Percentiles rank a stretch among this genome's conserved stretches.
Evolutionary conservation across 495 filamentous ascomycete species (phyloP).

Genomic region (Bryoglossum gracile): DNA sequence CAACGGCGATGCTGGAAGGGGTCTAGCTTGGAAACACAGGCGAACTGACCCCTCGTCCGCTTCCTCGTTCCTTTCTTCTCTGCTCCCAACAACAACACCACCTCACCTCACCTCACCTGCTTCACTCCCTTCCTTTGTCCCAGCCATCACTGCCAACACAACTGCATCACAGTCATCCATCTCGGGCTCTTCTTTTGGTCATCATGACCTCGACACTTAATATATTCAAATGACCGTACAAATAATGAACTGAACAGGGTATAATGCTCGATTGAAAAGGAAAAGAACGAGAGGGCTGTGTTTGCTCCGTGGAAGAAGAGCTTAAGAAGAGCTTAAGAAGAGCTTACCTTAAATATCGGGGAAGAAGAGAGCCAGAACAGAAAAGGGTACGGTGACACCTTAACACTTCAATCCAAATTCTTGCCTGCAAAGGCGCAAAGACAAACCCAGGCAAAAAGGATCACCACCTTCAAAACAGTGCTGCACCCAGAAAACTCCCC

Average conservation of each 20-base stretch:
- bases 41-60: too few relatives aligned
- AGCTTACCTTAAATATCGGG: slow-evolving; percentile 10
- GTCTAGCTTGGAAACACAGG: too few relatives aligned
- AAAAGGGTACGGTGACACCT: slow-evolving; percentile 26
- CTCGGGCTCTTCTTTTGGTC: slow-evolving; percentile 7
- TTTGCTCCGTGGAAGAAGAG: slow-evolving; percentile 16
- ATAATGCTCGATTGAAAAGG: slow-evolving; percentile 22
- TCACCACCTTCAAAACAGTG: slow-evolving; percentile 3
- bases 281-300: slow-evolving; percentile 19
- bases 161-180: not conserved
- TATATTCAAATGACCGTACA: slow-evolving; percentile 24
- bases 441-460: not conserved
- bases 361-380: not conserved
- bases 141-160: not conserved
- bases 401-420: slow-evolving; percentile 13
- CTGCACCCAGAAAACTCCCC: slow-evolving; percentile 4
- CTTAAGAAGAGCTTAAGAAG: too few relatives aligned
- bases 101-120: too few relatives aligned
- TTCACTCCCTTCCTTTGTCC: slow-evolving; percentile 10
- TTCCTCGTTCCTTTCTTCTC: slow-evolving; percentile 1
- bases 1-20: not conserved
- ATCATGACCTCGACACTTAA: slow-evolving; percentile 24
- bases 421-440: slow-evolving; percentile 6
- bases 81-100: slow-evolving; percentile 5
- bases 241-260: slow-evolving; percentile 26